Conservation (phyloP, 352 stramenopile genomes). For the Thraustochytrium sp. region DNA sequence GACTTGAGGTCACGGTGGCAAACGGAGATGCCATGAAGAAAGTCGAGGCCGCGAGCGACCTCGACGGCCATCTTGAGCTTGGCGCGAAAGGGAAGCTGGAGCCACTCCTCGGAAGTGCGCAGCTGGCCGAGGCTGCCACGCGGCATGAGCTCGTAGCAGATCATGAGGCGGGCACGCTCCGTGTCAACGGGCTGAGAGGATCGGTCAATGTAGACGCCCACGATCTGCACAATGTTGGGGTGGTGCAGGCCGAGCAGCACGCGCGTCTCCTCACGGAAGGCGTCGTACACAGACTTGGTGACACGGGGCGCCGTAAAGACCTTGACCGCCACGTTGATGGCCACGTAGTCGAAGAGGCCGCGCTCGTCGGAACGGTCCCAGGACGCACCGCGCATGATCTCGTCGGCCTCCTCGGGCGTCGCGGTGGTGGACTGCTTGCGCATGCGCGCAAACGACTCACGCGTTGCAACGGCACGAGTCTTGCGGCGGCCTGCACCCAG, state of each 20-base stretch:
- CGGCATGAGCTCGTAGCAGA: conserved; percentile 92
- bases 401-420: neutral
- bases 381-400: neutral
- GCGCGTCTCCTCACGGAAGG: conserved; percentile 51
- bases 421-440: neutral
- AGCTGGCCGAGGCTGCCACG: conserved; percentile 48
- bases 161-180: conserved; percentile 85
- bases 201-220: conserved; percentile 82
- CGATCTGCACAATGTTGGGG: conserved; percentile 96
- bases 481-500: neutral
- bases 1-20: conserved; percentile 97
- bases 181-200: neutral
- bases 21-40: conserved; percentile 94
- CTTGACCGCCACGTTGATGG: conserved; percentile 47
- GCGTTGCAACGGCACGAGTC: neutral
- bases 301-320: neutral
- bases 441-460: neutral
- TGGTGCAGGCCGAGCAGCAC: conserved; percentile 77
- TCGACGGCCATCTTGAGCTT: conserved; percentile 48
- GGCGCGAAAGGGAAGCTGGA: neutral
- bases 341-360: neutral
- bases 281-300: conserved; percentile 33
- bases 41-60: conserved; percentile 87
- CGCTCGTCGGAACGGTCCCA: neutral
- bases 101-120: neutral